phyloP scores from a whole-genome alignment of 2,329 filamentous ascomycete species.

The Colletotrichum kahawae region DNA sequence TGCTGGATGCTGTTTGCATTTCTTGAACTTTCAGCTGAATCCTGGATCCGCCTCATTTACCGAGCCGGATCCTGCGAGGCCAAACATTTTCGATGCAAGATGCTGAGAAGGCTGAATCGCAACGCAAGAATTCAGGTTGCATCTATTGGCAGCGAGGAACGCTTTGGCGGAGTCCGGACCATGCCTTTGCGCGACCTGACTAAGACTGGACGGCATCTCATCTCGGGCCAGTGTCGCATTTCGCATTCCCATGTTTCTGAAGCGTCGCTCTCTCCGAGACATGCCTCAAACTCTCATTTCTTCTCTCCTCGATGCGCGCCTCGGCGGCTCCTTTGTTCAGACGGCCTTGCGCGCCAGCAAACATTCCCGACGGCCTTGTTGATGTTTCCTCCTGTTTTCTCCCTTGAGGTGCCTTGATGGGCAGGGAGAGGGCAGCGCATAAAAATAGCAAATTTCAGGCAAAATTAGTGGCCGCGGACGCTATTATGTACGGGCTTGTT shows the following conservation, averaged over 20 bases:
- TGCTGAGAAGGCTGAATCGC: background rate
- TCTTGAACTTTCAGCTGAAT: background rate
- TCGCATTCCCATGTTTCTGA: background rate
- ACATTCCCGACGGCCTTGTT: background rate
- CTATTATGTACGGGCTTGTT: constrained; percentile 2
- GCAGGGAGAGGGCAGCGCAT: background rate
- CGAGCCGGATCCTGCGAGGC: background rate
- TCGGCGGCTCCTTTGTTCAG: background rate
- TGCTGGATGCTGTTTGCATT: background rate
- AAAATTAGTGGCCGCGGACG: background rate
- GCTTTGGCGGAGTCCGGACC: constrained; percentile 1
- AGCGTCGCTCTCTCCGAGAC: background rate
- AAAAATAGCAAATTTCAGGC: constrained; percentile 5
- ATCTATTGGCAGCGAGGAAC: background rate
- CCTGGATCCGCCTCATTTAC: background rate
- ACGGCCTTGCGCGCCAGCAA: background rate
- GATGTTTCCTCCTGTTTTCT: background rate
- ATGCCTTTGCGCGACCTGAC: background rate
- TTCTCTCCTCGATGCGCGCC: background rate
- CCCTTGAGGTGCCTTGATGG: background rate
- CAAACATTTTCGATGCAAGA: background rate
- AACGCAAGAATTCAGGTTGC: background rate
- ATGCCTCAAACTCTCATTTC: background rate
- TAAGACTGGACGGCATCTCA: background rate
- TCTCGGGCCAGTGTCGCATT: constrained; percentile 4